phyloP scores from a whole-genome alignment of 768 basidiomycete species.

The Coprinopsis strossmayeri region DNA sequence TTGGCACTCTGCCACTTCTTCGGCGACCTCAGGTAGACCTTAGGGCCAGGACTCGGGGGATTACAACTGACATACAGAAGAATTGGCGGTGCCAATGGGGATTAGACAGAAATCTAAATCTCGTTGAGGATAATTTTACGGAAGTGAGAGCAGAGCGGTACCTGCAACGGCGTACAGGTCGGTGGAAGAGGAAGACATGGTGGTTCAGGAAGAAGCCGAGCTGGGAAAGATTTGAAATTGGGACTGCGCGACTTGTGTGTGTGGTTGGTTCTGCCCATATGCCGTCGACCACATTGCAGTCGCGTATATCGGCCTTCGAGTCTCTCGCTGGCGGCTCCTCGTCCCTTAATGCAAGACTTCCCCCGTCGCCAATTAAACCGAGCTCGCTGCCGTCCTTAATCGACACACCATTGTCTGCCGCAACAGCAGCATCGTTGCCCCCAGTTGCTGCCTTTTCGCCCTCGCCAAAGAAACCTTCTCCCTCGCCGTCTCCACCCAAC shows the following conservation, averaged over 20 bases:
- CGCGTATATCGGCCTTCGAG: conserved; percentile 62
- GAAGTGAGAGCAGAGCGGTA: conserved; percentile 16
- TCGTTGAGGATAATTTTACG: no score
- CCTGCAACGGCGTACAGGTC: conserved; percentile 80
- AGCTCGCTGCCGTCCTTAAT: conserved; percentile 20
- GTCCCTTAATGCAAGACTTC: conserved; percentile 10
- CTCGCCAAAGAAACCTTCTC: conserved; percentile 22
- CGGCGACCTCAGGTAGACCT: conserved; percentile 48
- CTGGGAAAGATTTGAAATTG: no score
- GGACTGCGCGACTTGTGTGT: no score
- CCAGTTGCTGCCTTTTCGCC: conserved; percentile 34
- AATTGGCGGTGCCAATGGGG: conserved; percentile 71
- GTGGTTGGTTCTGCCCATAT: conserved; percentile 13
- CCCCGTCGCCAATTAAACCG: conserved; percentile 3
- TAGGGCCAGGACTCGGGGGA: conserved; percentile 11
- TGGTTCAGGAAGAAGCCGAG: conserved; percentile 10
- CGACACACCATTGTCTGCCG: conserved; percentile 43
- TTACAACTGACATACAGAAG: conserved; percentile 43
- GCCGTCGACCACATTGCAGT: conserved; percentile 44
- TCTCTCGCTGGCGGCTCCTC: conserved; percentile 29
- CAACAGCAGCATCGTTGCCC: conserved; percentile 32
- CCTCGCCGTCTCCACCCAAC: conserved; percentile 45
- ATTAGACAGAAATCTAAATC: conserved; percentile 78
- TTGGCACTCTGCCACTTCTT: conserved; percentile 78
- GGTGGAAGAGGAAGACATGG: conserved; percentile 10